Base-by-base conservation (phyloP, 2,329 filamentous ascomycete genomes). In the Rutstroemia sp. region DNA sequence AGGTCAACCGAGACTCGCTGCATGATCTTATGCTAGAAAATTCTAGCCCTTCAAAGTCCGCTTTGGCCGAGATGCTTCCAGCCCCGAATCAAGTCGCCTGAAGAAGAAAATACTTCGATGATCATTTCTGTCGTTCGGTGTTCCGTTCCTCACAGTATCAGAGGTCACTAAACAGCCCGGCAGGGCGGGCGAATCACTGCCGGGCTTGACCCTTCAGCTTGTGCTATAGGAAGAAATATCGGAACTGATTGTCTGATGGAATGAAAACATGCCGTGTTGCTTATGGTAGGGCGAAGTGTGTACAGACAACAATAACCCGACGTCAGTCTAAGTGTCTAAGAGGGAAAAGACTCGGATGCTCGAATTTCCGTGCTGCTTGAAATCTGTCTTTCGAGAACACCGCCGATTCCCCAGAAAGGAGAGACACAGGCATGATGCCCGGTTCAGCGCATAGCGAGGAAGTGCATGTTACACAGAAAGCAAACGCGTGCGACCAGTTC, bases 31-130 rank as follows among this genome's bases (percentile, higher is more conserved):
- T 48, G 25, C 34, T 21, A n/a, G 7, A 19, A 23, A 27, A 25
- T 21, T 40, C 34, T 54, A 48, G 51, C 30, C 23, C 47, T 48
- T 46, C 48, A n/a, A 40, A 23, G 38, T 14, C 21, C 21, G 42
- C 21, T 42, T 27, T 54, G 51, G 19, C 34, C 38, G 49, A 44
- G 34, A 51, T 40, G 38, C n/a, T 23, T 48, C 47, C 44, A 48
- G 9, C n/a, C 34, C 44, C 10, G 9, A 10, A 23, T 54, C 51
- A 40, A 16, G 14, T 40, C 14, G 6, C 38, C 38, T 8, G 38
- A n/a, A 40, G 23, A 54, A 54, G 51, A 54, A 48, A 45, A 54
- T 38, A 30, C 25, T 16, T 4, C 12, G 51, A 47, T 38, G 51
- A 48, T 39, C 51, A 54, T 48, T 54, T 21, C 25, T 23, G 27